Base-by-base conservation (phyloP, 2,329 filamentous ascomycete genomes). In the Colletotrichum aenigma region DNA sequence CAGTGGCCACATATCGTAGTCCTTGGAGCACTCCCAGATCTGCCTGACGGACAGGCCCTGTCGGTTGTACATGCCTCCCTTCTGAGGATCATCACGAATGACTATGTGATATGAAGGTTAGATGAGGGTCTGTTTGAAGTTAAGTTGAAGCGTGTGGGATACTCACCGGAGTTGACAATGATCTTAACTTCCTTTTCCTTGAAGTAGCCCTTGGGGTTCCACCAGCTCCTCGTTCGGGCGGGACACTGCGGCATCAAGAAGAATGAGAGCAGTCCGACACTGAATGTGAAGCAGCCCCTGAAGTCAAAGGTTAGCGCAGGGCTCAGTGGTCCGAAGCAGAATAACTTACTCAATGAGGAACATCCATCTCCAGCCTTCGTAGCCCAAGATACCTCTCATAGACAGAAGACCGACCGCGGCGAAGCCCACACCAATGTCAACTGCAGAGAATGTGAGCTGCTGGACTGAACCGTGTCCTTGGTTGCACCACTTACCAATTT, bases 331-430 rank as follows among this genome's bases (percentile, higher is more conserved):
- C 13, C 9, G 2, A 15, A n/a, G 6, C 24, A 28, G 6, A 9
- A 30, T n/a, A 4, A 80, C 81, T 79, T 68, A 83, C 79, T 85
- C 83, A 13, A 85, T 82, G 7, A 85, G 81, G 71, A 91, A 92
- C 13, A 91, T 80, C 89, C 90, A 91, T 34, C 89, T 83, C 90
- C 91, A 93, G 4, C 91, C 91, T 70, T 86, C 88, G 74, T 89
- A 85, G 1, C 87, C 87, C 43, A 88, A 82, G 55, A 87, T 79
- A n/a, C 89, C 90, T 34, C 89, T 85, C 81, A 91, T 86, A 7
- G 88, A 88, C 2, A 93, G 78, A 24, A 92, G 87, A 10, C 90
- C 90, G 70, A 88, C 91, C 6, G 90, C 89, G 15, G 91, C 81
- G 77, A 92, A 91, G 2, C 90, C 89, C 2, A 88, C 87, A 5